These are phyloP conservation scores for Aspergillus sp. DNA, from an alignment of 2,329 filamentous ascomycete genomes.

Conservation along the genomic window DNA sequence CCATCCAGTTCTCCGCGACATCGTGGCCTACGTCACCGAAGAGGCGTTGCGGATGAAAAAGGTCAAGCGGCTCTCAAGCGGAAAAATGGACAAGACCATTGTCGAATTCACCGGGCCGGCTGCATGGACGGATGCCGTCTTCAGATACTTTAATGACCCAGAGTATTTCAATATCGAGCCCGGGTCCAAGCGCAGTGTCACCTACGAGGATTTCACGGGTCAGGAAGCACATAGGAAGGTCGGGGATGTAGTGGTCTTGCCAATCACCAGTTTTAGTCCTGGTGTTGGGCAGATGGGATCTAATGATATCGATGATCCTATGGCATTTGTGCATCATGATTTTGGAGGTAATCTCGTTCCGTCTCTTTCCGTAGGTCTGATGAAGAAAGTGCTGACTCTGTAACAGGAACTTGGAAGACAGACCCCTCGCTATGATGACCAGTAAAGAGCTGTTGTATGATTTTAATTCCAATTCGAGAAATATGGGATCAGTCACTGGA, in stretches of 20 bases:
- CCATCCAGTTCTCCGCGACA: constrained; percentile 80
- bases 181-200: constrained; percentile 62
- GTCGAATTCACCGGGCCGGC: constrained; percentile 93
- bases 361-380: neutral
- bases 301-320: constrained; percentile 76
- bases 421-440: constrained; percentile 19
- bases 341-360: constrained; percentile 63
- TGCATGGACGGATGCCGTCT: constrained; percentile 86
- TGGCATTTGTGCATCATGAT: constrained; percentile 95
- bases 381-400: constrained; percentile 3
- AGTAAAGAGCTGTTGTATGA: too few species aligned
- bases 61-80: constrained; percentile 53
- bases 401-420: constrained; percentile 31
- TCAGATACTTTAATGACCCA: constrained; percentile 87
- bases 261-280: constrained; percentile 95
- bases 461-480: too few species aligned
- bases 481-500: too few species aligned
- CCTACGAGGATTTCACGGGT: constrained; percentile 81
- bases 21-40: constrained; percentile 77
- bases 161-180: constrained; percentile 72
- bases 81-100: constrained; percentile 61
- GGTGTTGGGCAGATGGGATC: constrained; percentile 91
- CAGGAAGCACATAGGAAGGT: constrained; percentile 77
- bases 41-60: constrained; percentile 68
- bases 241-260: constrained; percentile 85